phyloP scores from a whole-genome alignment of 2,329 filamentous ascomycete genomes.

The Fusarium sp. region DNA sequence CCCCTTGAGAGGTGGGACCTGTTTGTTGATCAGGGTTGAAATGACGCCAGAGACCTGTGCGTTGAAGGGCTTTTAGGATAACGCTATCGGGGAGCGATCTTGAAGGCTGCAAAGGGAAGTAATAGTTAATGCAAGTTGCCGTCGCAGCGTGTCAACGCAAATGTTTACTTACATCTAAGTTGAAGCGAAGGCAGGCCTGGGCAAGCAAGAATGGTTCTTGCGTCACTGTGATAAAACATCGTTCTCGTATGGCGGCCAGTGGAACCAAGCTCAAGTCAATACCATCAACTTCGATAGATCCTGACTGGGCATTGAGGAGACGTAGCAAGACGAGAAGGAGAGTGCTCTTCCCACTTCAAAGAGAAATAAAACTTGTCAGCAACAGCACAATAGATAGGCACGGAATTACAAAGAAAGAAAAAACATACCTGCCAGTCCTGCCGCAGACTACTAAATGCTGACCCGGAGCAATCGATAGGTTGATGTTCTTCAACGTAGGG shows the following conservation, averaged over 20 bases:
- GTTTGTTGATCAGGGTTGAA: background rate
- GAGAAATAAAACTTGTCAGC: background rate
- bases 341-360: background rate
- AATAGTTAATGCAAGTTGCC: background rate
- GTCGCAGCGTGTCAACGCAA: no score
- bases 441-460: background rate
- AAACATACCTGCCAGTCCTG: background rate
- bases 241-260: rapidly evolving
- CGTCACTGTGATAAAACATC: background rate
- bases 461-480: background rate
- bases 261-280: background rate
- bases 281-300: background rate
- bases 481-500: background rate
- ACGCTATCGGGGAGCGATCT: rapidly evolving
- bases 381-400: rapidly evolving
- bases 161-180: background rate
- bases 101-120: background rate
- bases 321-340: background rate
- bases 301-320: background rate
- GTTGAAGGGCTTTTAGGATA: background rate
- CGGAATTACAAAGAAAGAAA: background rate
- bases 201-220: background rate
- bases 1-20: no score
- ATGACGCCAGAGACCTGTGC: background rate
- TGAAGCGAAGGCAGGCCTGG: background rate